Evolutionary conservation across 495 filamentous ascomycete genomes (phyloP).

Genomic region (Penicillium argentinense): DNA sequence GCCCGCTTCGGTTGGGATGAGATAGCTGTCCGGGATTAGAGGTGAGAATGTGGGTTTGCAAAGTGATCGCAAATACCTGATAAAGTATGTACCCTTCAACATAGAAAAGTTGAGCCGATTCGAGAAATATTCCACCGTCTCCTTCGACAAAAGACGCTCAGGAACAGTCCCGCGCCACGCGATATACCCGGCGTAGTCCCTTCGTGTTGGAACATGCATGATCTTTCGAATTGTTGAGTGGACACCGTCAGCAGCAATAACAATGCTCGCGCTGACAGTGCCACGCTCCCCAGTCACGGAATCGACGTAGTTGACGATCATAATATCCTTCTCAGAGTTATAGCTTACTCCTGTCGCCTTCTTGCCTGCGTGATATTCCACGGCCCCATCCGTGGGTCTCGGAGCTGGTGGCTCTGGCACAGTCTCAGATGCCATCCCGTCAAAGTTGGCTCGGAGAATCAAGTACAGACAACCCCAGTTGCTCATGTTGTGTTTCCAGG

Average conservation of each 20-base stretch:
- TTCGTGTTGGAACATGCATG: not conserved
- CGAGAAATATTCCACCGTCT: not conserved
- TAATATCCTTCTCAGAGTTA: not conserved
- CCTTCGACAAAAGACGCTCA: not conserved
- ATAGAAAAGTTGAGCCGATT: not conserved
- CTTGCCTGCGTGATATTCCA: not conserved
- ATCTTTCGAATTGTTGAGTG: not conserved
- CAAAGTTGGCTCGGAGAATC: conserved; percentile 1
- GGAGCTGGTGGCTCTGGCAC: not conserved
- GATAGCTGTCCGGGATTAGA: not conserved
- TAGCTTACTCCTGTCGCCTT: not conserved
- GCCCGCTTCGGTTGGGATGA: not conserved
- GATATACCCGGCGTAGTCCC: not conserved
- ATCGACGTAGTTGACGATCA: not conserved
- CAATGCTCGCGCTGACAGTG: not conserved
- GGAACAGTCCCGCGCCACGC: not conserved
- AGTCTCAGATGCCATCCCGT: not conserved
- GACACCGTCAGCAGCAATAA: not conserved
- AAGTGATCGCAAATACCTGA: not conserved
- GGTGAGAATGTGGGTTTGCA: too few species aligned
- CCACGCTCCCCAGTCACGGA: not conserved
- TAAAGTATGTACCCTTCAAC: not conserved
- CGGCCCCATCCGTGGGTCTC: not conserved
- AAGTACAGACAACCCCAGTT: not conserved
- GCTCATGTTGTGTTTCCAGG: not conserved